Evolutionary conservation across 495 filamentous ascomycete species (phyloP).

Genomic region (Neurospora tetraspora): DNA sequence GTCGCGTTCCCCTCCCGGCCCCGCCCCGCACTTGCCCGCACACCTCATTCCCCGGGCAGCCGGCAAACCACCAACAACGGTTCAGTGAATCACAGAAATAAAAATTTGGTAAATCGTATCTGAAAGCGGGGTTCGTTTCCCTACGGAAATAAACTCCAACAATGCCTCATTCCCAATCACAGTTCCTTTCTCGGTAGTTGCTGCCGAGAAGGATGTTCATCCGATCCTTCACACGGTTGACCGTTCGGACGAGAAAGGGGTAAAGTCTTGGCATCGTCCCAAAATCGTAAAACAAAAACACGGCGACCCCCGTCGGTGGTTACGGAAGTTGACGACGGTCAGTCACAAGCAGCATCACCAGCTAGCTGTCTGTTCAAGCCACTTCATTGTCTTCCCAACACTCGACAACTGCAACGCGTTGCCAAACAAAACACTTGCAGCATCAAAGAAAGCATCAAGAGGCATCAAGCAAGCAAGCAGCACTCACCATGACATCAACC

Average conservation of each 20-base stretch:
- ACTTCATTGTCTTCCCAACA: background rate
- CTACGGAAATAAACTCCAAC: background rate
- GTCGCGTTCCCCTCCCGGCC: background rate
- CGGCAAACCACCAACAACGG: background rate
- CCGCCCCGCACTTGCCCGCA: background rate
- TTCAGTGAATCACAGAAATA: background rate
- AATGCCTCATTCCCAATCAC: background rate
- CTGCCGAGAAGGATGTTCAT: background rate
- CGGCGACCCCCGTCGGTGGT: background rate
- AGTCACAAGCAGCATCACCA: background rate
- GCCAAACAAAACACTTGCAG: background rate
- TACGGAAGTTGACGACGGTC: background rate
- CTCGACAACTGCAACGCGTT: background rate
- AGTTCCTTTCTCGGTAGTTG: background rate
- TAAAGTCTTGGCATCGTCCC: background rate
- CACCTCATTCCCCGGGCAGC: background rate
- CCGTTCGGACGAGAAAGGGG: background rate
- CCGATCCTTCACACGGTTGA: background rate
- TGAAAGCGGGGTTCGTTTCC: background rate
- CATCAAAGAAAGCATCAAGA: background rate
- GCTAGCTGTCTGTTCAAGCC: background rate
- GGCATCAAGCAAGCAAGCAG: background rate
- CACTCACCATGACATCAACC: background rate
- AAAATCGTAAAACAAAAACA: background rate
- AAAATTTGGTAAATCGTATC: background rate